A percentile compares a stretch with the other conserved stretches of the same genome.
These are phyloP conservation scores for Elongisporangium prolatum DNA, from an alignment of 352 stramenopile species.

Conservation along the genomic window DNA sequence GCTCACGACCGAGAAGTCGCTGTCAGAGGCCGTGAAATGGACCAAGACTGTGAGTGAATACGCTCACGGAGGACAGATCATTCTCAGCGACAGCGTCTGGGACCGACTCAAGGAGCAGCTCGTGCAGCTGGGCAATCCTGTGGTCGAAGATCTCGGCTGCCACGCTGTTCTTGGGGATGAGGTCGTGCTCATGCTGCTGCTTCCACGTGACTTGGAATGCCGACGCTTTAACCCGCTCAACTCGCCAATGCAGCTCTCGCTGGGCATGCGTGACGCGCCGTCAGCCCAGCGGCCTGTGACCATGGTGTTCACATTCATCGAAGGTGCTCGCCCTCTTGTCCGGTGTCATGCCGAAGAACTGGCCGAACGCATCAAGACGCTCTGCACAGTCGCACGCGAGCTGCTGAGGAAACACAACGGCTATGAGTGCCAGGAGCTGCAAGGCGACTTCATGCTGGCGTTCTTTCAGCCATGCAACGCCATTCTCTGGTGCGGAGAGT, in stretches of 20 bases:
- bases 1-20: conserved; percentile 44
- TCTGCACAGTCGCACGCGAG: conserved; percentile 74
- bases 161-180: conserved; percentile 70
- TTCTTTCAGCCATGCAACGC: conserved; percentile 82
- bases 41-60: conserved; percentile 83
- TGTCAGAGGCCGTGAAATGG: conserved; percentile 78
- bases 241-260: conserved; percentile 61
- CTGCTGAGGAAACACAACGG: conserved; percentile 77
- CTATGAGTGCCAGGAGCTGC: conserved; percentile 86
- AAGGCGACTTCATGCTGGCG: conserved; percentile 87
- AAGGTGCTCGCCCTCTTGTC: conserved; percentile 76
- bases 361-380: conserved; percentile 77
- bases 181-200: conserved; percentile 74
- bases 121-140: conserved; percentile 80
- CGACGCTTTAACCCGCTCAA: conserved; percentile 71
- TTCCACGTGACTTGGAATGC: conserved; percentile 74
- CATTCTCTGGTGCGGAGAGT: conserved; percentile 84
- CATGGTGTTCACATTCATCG: conserved; percentile 89
- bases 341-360: conserved; percentile 80
- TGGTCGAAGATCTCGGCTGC: conserved; percentile 82
- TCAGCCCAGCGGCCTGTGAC: conserved; percentile 74
- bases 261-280: conserved; percentile 79
- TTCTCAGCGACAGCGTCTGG: conserved; percentile 82
- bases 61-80: conserved; percentile 78
- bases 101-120: conserved; percentile 84